Conservation (phyloP, 2,329 filamentous ascomycete genomes). For the Ophiocordyceps camponoti-rufipedis region DNA sequence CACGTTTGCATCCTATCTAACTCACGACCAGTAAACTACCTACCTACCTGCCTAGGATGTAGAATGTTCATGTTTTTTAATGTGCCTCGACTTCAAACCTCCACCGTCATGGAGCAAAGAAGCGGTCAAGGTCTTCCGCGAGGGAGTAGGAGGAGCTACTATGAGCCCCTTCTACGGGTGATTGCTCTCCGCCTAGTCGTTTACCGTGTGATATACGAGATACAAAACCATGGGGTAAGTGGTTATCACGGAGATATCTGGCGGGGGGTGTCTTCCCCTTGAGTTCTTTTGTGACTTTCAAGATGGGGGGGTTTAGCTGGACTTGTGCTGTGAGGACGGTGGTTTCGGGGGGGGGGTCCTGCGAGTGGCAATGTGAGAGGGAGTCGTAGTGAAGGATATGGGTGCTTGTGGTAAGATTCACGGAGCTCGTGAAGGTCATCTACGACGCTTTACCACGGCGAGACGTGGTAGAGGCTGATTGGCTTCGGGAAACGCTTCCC, state of each 20-base stretch:
- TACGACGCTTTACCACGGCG: neutral
- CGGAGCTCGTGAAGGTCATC: neutral
- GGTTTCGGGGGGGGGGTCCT: neutral
- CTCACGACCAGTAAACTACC: no score
- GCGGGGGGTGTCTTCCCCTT: no score
- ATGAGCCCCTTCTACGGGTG: conserved; percentile 17
- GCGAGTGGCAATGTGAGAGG: no score
- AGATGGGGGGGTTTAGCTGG: no score
- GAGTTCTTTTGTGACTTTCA: no score
- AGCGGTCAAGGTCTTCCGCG: conserved; percentile 62
- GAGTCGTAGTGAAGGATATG: no score
- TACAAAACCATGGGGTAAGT: conserved; percentile 45
- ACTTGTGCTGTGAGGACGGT: neutral
- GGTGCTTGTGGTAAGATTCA: no score
- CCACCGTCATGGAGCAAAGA: conserved; percentile 40
- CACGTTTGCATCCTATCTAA: no score
- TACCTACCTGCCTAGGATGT: no score
- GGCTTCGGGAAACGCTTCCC: conserved; percentile 58
- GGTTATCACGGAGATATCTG: conserved; percentile 81
- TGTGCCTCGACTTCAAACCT: conserved; percentile 83
- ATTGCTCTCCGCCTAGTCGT: conserved; percentile 76
- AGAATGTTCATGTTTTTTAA: conserved; percentile 8
- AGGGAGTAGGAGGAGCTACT: conserved; percentile 32
- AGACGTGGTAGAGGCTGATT: neutral
- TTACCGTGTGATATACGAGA: conserved; percentile 45